These are phyloP conservation scores for Ceratobasidium sp. DNA, from an alignment of 1,284 basidiomycete species.

Conservation along the genomic window DNA sequence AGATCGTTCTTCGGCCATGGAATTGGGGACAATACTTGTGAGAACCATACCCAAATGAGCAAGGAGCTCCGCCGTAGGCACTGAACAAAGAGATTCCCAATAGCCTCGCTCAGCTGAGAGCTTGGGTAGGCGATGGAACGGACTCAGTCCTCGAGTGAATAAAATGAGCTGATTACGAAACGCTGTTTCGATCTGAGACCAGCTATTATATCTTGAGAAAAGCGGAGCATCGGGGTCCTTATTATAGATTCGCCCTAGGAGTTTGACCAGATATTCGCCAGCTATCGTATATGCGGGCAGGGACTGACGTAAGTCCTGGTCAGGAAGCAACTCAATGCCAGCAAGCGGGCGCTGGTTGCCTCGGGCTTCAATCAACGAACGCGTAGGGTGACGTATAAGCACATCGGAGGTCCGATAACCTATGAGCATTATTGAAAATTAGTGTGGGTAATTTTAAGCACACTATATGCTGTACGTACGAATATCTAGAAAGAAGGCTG, in stretches of 20 bases:
- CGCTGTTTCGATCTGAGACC: neutral
- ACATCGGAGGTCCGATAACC: neutral
- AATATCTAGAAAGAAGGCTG: conserved; percentile 34
- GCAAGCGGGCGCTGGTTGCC: conserved; percentile 15
- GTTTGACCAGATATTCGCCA: neutral
- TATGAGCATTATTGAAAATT: no score
- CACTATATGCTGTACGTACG: no score
- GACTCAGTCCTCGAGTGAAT: conserved; percentile 1
- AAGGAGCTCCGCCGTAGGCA: conserved; percentile 28
- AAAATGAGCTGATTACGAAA: conserved; percentile 25
- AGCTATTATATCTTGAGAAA: neutral
- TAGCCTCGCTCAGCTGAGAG: neutral
- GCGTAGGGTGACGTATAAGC: neutral
- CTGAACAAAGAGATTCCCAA: conserved; percentile 2
- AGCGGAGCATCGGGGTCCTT: neutral
- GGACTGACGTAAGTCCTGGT: neutral
- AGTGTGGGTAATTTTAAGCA: no score
- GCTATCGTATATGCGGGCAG: conserved; percentile 11
- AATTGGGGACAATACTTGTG: conserved; percentile 57
- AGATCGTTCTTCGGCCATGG: conserved; percentile 60
- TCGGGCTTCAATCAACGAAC: neutral
- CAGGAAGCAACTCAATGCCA: neutral
- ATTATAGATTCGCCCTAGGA: conserved; percentile 10
- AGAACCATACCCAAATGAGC: conserved; percentile 56
- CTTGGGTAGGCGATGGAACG: conserved; percentile 12